Evolutionary conservation across 768 basidiomycete species (phyloP), one percentile per base, ranked within the genome.

Genomic region (Lepiota venenata): DNA sequence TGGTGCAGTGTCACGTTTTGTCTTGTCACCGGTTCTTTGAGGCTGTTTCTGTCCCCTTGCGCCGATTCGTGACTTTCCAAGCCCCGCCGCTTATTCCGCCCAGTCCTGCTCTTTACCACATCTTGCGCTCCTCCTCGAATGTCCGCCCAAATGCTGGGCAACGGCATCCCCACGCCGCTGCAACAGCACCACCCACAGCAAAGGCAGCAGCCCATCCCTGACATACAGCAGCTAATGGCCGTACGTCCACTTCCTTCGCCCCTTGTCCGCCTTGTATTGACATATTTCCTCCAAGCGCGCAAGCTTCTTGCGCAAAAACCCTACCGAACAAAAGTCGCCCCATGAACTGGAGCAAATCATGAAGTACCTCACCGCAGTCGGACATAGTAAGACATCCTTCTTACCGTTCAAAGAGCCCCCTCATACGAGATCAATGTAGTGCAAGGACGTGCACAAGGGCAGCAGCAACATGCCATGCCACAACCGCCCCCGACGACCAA

Each of bases 301-400:
- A 47, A 75, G 75, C 56, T 76, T 75, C 60, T 67, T 82, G 51
- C 74, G 75, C 57, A 73, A 78, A 66, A 77, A 81, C 62, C 80
- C 79, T 16, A 66, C 61, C 29, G 77, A 80, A 54, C 78, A 79
- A 61, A 79, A 76, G 64, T 60, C 48, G 29, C 75, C 76, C 2
- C 68, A 63, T 37, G 81, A 82, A 58, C 66, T 79, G 4, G 79
- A 79, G 16, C 69, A 67, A 36, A 63, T 81, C 32, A 54, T 75
- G 44, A 80, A 76, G 63, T 78, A 75, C 60, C 73, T 82, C 29
- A 74, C 78, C 57, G 68, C 69, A 55, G 64, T 81, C 46, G 68
- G 64, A 46, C 71, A 77, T 57, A 66, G 74, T 73, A 47, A 63
- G 70, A 67, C 25, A 36, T 20, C 51, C 38, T 57, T 41, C 47